phyloP scores from a whole-genome alignment of 139 green algal genomes.

The Volvox africanus region DNA sequence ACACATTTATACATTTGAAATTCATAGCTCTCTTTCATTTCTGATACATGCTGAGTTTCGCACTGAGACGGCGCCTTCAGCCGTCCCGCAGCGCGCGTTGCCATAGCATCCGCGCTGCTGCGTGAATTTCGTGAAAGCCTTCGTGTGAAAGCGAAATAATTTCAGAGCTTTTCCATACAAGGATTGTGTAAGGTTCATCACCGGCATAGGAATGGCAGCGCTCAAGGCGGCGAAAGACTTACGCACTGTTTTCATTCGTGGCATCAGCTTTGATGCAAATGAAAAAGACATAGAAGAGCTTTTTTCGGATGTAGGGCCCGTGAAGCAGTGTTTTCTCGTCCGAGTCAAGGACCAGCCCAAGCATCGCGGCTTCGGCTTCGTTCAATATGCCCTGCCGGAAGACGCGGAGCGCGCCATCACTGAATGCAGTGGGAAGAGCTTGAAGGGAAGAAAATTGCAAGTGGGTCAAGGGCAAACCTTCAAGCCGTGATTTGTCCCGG shows the following conservation, averaged over 20 bases:
- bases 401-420: constrained; percentile 83
- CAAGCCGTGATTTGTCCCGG: no score
- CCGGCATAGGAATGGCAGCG: neutral
- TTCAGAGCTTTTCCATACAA: no score
- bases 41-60: no score
- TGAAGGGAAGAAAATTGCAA: constrained; percentile 84
- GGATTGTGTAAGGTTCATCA: no score
- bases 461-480: constrained; percentile 47
- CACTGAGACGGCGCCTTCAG: no score
- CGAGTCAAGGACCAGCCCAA: constrained; percentile 62
- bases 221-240: constrained; percentile 56
- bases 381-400: constrained; percentile 87
- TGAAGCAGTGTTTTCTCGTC: constrained; percentile 88
- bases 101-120: no score
- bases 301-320: constrained; percentile 86
- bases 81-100: no score
- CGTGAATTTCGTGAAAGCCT: no score
- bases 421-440: constrained; percentile 71
- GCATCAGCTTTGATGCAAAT: constrained; percentile 73
- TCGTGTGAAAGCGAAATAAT: no score
- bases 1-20: no score
- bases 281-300: constrained; percentile 75
- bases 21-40: no score
- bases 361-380: constrained; percentile 89
- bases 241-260: constrained; percentile 86